Percentiles rank a stretch among this genome's conserved stretches.
These are phyloP conservation scores for Fusarium bactridioides DNA, from an alignment of 2,329 filamentous ascomycete species.

Conservation along the genomic window DNA sequence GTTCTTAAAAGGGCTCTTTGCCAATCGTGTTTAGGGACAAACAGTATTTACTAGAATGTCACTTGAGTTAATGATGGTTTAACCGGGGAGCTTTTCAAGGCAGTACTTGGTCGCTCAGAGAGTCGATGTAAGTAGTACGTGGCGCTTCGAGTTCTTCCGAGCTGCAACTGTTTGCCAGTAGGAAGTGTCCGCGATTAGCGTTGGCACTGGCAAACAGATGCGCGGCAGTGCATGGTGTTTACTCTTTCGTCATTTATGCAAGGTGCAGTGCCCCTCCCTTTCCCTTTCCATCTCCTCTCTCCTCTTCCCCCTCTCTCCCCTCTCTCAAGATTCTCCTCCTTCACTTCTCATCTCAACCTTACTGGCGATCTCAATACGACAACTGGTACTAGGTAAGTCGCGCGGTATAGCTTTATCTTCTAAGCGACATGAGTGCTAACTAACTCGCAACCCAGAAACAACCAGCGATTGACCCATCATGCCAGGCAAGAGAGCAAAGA, in stretches of 20 bases:
- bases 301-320: not conserved
- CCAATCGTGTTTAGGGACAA: not conserved
- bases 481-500: not conserved
- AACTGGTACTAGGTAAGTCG: not conserved
- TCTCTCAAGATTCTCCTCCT: not conserved
- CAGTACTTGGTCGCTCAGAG: not conserved
- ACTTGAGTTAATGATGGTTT: fast-evolving
- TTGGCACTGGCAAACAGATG: not conserved
- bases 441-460: not conserved
- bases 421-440: not conserved
- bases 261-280: not conserved
- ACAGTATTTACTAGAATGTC: not conserved
- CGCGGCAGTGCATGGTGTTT: not conserved
- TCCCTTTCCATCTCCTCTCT: not conserved
- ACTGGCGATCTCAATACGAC: too few relatives aligned
- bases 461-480: not conserved
- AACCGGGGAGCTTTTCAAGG: not conserved
- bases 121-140: not conserved
- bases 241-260: not conserved
- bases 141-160: not conserved
- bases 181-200: not conserved
- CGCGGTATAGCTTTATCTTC: not conserved
- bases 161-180: not conserved
- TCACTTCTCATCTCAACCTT: not conserved
- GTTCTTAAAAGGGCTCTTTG: not conserved